Percentiles rank a stretch among this genome's conserved stretches.
phyloP scores from a whole-genome alignment of 805 yeast genomes.

The Metschnikowia kunwiensis region DNA sequence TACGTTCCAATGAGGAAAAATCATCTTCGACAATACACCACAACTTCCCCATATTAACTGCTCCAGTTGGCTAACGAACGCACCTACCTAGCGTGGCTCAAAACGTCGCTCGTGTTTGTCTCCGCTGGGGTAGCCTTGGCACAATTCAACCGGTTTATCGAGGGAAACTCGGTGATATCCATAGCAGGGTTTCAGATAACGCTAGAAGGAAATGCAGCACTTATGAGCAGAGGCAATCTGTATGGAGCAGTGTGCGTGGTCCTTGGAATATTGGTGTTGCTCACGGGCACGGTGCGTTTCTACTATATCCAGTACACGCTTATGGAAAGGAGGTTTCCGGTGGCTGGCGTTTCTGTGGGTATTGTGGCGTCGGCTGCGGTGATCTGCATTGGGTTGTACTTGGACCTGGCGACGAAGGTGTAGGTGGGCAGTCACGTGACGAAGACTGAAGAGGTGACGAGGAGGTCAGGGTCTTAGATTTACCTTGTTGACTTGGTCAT shows the following conservation, averaged over 20 bases:
- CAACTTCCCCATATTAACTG: slow-evolving; percentile 5
- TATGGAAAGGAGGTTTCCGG: slow-evolving; percentile 9
- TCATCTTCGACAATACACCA: too few species aligned
- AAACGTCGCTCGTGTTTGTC: slow-evolving; percentile 18
- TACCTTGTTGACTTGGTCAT: too few species aligned
- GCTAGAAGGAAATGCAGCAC: slow-evolving; percentile 1
- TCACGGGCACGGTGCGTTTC: slow-evolving; percentile 13
- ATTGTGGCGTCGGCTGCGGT: slow-evolving; percentile 3
- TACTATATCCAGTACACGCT: slow-evolving; percentile 10
- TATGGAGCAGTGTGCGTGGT: slow-evolving; percentile 11
- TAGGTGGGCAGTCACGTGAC: background rate
- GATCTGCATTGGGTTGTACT: slow-evolving; percentile 1
- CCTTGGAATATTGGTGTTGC: slow-evolving; percentile 12
- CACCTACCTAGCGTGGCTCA: slow-evolving; percentile 20
- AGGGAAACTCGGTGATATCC: slow-evolving; percentile 1
- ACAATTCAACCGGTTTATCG: slow-evolving; percentile 14
- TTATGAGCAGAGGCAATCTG: slow-evolving; percentile 5
- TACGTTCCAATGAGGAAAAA: slow-evolving; percentile 8
- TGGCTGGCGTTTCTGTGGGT: slow-evolving; percentile 8
- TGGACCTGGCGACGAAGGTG: slow-evolving; percentile 10
- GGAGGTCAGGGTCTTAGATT: too few species aligned
- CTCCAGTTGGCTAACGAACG: slow-evolving; percentile 19
- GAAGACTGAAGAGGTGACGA: too few species aligned
- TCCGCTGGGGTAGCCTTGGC: slow-evolving; percentile 16
- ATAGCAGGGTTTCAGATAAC: slow-evolving; percentile 3